Evolutionary conservation across 129 eudicot genomes (phyloP).

Genomic region (Arctium minus): DNA sequence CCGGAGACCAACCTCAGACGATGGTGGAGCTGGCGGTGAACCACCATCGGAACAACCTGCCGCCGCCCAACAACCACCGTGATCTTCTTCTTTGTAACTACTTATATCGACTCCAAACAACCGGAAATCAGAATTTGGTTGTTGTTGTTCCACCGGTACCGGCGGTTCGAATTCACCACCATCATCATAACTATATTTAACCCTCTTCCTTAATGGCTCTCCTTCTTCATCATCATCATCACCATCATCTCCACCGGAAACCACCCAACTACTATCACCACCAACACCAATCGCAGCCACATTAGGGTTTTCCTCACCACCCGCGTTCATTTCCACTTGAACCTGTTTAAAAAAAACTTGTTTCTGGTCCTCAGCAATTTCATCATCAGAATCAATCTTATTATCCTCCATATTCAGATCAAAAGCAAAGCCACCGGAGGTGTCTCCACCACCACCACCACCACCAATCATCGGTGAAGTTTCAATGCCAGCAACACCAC

Average conservation of each 20-base stretch:
- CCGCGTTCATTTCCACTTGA: not conserved
- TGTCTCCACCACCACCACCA: too few relatives aligned
- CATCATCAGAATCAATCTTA: not conserved
- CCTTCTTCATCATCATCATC: not conserved
- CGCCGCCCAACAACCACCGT: not conserved
- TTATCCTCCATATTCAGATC: not conserved
- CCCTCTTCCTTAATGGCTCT: not conserved
- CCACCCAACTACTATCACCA: not conserved
- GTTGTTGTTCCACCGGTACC: not conserved
- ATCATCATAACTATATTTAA: not conserved
- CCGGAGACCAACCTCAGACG: not conserved
- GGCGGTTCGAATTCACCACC: not conserved
- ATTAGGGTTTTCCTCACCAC: not conserved
- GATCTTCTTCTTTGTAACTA: not conserved
- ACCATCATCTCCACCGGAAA: not conserved
- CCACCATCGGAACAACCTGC: not conserved
- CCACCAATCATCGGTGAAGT: too few relatives aligned
- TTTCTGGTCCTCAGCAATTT: not conserved
- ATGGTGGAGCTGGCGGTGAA: not conserved
- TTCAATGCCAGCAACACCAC: too few relatives aligned
- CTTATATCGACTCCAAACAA: not conserved
- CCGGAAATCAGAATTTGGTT: not conserved
- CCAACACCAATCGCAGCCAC: not conserved
- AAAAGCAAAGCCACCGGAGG: not conserved
- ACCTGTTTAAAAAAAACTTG: not conserved